These are phyloP conservation scores for Hyphopichia buzzinii DNA, from an alignment of 1,139 yeast species.

Conservation along the genomic window DNA sequence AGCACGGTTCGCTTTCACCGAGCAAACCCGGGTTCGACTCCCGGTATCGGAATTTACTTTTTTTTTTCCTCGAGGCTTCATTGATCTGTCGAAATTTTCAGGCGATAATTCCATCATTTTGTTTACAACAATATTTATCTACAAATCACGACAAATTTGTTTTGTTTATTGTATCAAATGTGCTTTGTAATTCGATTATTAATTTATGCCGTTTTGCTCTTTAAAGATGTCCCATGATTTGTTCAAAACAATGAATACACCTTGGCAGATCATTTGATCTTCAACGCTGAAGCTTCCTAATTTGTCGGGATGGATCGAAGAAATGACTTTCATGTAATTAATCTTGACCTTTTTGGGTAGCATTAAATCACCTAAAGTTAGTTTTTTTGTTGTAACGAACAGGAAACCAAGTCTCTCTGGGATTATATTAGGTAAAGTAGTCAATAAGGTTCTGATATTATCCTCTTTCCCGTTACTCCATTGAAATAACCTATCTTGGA, in stretches of 20 bases:
- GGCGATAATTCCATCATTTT: no score
- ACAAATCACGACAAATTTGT: no score
- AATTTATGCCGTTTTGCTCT: conserved; percentile 23
- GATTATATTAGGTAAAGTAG: conserved; percentile 62
- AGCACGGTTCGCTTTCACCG: conserved; percentile 84
- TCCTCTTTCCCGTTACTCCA: conserved; percentile 81
- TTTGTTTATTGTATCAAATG: no score
- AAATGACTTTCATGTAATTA: conserved; percentile 87
- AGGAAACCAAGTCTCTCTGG: conserved; percentile 60
- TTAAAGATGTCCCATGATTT: conserved; percentile 91
- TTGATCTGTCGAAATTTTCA: no score
- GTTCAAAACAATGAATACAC: conserved; percentile 79
- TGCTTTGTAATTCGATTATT: no score
- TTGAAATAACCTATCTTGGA: conserved; percentile 48
- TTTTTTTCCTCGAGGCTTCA: no score
- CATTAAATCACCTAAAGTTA: conserved; percentile 69
- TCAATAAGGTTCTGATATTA: conserved; percentile 70
- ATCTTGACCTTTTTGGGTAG: conserved; percentile 89
- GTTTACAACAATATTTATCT: no score
- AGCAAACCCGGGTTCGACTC: conserved; percentile 83
- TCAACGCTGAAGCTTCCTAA: conserved; percentile 58
- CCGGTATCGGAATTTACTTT: conserved; percentile 64
- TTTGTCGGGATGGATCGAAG: conserved; percentile 94
- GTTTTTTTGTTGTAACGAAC: conserved; percentile 34
- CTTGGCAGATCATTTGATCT: conserved; percentile 79